Evolutionary conservation across 176 grass and related monocot species (phyloP).

Genomic region (Lolium perenne): DNA sequence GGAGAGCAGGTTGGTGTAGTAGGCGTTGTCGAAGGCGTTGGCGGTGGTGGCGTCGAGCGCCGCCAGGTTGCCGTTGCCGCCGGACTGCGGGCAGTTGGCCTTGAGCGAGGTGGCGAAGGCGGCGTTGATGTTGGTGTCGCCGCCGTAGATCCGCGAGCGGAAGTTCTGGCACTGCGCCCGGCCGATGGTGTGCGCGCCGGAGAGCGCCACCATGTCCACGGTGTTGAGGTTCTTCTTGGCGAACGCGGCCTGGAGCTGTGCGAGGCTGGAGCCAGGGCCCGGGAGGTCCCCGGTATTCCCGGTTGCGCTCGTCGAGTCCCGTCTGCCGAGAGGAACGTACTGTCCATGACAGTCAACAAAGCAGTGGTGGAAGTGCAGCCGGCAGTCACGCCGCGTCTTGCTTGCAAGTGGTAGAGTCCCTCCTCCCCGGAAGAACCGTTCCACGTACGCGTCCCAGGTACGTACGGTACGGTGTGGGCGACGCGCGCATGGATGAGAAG

Average conservation of each 20-base stretch:
- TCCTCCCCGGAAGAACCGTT: no score
- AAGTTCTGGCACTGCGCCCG: slow-evolving; percentile 49
- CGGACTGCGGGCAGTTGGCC: slow-evolving; percentile 56
- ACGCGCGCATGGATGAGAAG: no score
- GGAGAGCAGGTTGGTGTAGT: no score
- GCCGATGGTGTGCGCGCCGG: slow-evolving; percentile 63
- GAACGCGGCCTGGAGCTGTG: background rate
- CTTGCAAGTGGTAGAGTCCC: no score
- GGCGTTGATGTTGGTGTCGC: slow-evolving; percentile 52
- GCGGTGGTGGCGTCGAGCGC: background rate
- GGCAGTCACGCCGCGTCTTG: no score
- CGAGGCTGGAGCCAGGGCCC: background rate
- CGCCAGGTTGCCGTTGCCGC: slow-evolving; percentile 48
- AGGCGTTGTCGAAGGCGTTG: background rate
- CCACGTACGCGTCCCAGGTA: no score
- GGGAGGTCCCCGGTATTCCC: background rate
- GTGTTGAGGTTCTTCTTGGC: background rate
- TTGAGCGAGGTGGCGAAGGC: slow-evolving; percentile 49
- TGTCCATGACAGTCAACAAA: no score
- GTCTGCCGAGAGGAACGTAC: slow-evolving; percentile 39
- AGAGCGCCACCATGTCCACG: slow-evolving; percentile 34
- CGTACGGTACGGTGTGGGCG: no score
- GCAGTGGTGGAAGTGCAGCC: no score
- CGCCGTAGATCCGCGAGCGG: slow-evolving; percentile 52
- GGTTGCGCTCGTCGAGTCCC: slow-evolving; percentile 46